phyloP scores from a whole-genome alignment of 2,329 filamentous ascomycete genomes.

The Rutstroemia sp. region DNA sequence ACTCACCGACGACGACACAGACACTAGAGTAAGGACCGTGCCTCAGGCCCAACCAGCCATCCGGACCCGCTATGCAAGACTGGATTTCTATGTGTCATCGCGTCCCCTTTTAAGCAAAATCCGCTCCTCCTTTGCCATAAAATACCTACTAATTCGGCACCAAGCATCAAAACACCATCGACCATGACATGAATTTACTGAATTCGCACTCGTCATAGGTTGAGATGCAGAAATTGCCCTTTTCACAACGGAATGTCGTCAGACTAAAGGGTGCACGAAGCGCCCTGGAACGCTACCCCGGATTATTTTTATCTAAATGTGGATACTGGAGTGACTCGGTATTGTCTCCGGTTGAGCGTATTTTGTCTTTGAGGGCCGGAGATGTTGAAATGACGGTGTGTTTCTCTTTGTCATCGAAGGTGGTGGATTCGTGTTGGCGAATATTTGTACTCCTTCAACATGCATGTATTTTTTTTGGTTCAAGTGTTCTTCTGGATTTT shows the following conservation, averaged over 20 bases:
- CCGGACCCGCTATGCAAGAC: background rate
- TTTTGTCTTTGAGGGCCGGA: background rate
- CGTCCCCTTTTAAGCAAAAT: background rate
- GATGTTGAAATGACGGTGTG: background rate
- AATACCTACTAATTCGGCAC: background rate
- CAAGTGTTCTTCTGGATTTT: background rate
- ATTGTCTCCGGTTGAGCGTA: background rate
- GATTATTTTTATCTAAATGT: background rate
- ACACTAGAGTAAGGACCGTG: too few species aligned
- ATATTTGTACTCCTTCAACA: background rate
- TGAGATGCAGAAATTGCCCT: background rate
- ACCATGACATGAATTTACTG: background rate
- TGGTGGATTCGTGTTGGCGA: background rate
- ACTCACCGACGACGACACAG: too few species aligned
- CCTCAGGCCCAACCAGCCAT: background rate
- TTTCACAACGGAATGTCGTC: background rate
- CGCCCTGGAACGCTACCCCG: background rate
- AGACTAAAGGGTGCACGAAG: background rate
- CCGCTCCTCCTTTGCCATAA: background rate
- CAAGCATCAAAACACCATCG: background rate
- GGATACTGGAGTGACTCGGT: background rate
- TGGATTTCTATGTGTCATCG: constrained; percentile 8
- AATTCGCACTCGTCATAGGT: background rate
- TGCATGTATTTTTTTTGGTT: background rate
- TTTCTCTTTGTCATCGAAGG: constrained; percentile 2